Conservation (phyloP, 202 grass and related monocot genomes). For the Schoenoplectus tabernaemontani region DNA sequence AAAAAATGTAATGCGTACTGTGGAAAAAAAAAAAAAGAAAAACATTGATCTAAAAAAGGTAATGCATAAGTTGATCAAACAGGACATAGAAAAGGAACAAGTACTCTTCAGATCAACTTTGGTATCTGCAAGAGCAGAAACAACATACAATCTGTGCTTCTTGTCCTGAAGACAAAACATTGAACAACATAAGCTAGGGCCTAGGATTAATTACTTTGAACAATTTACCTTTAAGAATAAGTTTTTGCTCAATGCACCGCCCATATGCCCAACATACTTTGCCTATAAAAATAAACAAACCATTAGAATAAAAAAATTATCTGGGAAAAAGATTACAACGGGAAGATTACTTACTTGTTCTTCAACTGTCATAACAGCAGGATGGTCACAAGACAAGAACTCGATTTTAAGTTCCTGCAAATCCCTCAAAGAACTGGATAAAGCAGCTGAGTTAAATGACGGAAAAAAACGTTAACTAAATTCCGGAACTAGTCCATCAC, state of each 20-base stretch:
- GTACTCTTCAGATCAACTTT: slow-evolving; percentile 95
- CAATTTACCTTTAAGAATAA: slow-evolving; percentile 67
- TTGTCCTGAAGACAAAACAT: slow-evolving; percentile 60
- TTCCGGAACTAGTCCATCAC: no score
- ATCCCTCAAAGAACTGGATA: slow-evolving; percentile 4
- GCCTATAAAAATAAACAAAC: slow-evolving; percentile 34
- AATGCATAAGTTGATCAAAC: background rate
- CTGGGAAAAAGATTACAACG: background rate
- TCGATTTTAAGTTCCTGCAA: slow-evolving; percentile 84
- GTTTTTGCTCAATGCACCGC: slow-evolving; percentile 87
- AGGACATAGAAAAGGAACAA: background rate
- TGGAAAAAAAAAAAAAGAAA: slow-evolving; percentile 10
- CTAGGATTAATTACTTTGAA: background rate
- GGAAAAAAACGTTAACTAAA: background rate
- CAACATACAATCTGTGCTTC: slow-evolving; percentile 69
- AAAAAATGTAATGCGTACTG: no score
- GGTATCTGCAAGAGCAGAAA: slow-evolving; percentile 76
- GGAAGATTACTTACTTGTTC: slow-evolving; percentile 48
- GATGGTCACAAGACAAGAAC: slow-evolving; percentile 60
- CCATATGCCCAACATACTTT: slow-evolving; percentile 77
- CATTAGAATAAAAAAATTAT: slow-evolving; percentile 22
- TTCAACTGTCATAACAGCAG: slow-evolving; percentile 72
- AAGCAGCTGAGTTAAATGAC: background rate
- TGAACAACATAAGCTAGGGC: slow-evolving; percentile 5
- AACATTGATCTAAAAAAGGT: background rate